Evolutionary conservation across 1,284 basidiomycete genomes (phyloP), one percentile per base, ranked within the genome.

Genomic region (Pterula multifida): DNA sequence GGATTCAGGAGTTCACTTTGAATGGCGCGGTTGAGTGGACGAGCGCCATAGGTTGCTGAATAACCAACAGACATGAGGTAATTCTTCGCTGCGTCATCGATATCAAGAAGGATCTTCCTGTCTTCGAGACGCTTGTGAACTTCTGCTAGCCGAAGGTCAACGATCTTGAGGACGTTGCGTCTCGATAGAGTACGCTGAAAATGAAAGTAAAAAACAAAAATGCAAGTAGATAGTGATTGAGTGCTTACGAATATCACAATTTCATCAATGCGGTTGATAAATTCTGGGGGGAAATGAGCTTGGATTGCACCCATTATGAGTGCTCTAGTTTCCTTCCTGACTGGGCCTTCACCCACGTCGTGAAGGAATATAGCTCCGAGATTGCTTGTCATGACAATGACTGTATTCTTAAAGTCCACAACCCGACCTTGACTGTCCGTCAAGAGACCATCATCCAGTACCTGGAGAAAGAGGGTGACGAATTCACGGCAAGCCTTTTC

Each of bases 361-460:
- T 90, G 81, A 36, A 92, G 76, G 65, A 79, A 85, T 19, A 71
- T 70, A 2, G 84, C 84, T 45, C 90, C 90, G 26, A 97, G 75
- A 64, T 98, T 98, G 50, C 89, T 92, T 2, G 93, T 97, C 75
- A 96, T 85, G 64, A 94, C 89, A 61, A 97, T 90, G 59, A 95
- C 89, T 1, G 90, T 89, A 62, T 91, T 95, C 55, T 81, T 71
- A 71, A 91, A 87, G 64, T 80, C 76, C 36, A 90, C 79, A 22
- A 85, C 69, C 52, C 85, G 78, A 21, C 87, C 87, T 64, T 90
- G 86, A 6, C 86, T 84, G 58, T 97, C 94, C 15, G 92, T 96
- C 55, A 97, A 72, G 48, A 83, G 81, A n/a, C 94, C 94, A 58
- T 98, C 95, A 59, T 98, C 94, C 51, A 98, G 78, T 28, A 97